Conservation (phyloP, 257 asterid genomes). For the Plectranthus barbatus region DNA sequence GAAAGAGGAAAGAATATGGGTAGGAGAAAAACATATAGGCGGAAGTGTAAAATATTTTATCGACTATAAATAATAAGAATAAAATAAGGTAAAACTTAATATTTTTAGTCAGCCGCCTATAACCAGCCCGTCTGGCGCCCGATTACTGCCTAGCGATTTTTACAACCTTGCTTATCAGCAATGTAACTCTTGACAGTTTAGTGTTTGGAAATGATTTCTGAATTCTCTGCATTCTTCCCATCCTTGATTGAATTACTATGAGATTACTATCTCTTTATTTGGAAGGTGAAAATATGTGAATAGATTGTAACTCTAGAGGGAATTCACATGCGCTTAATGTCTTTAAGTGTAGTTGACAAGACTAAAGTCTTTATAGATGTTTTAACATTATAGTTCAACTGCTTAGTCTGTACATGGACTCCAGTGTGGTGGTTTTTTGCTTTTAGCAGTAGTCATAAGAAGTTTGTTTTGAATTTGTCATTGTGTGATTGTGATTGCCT, state of each 20-base stretch:
- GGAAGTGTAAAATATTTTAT: no score
- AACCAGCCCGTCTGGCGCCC: no score
- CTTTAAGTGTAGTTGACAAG: neutral
- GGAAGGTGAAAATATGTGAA: neutral
- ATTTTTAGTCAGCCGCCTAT: no score
- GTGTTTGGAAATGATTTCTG: neutral
- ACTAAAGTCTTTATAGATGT: neutral
- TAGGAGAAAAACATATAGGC: no score
- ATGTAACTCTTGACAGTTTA: neutral
- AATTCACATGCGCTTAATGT: neutral
- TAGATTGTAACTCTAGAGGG: neutral
- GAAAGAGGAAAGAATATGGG: no score
- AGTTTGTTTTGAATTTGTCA: neutral
- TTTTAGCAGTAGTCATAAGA: neutral
- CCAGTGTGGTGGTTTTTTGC: neutral
- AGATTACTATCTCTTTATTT: neutral
- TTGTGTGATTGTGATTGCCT: neutral
- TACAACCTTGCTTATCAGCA: no score
- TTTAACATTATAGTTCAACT: no score
- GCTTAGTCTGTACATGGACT: neutral
- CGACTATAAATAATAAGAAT: no score
- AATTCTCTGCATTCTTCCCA: neutral
- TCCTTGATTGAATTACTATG: neutral
- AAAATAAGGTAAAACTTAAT: no score
- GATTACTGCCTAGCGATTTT: no score